These are phyloP conservation scores for Colletotrichum falcatum DNA, from an alignment of 2,329 filamentous ascomycete genomes.

Conservation along the genomic window DNA sequence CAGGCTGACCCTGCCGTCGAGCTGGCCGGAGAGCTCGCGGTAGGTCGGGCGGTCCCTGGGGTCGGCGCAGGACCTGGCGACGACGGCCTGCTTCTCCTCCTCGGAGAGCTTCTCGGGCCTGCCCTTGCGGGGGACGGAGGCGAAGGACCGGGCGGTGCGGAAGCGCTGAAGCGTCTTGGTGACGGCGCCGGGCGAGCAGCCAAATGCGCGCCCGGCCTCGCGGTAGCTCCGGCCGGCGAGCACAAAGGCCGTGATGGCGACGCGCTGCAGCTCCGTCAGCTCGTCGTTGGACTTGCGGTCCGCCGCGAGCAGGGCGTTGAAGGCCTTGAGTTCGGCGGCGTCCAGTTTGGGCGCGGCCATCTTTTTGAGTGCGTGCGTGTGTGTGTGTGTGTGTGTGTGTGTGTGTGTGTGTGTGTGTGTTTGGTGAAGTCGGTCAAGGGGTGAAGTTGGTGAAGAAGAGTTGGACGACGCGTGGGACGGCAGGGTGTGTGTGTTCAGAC, in stretches of 20 bases:
- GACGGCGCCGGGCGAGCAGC: neutral
- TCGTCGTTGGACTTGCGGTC: neutral
- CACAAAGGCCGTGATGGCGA: neutral
- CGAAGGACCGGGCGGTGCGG: neutral
- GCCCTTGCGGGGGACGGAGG: neutral
- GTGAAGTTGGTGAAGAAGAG: too few species aligned
- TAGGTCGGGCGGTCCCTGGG: neutral
- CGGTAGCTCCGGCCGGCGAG: neutral
- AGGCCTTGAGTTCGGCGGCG: neutral
- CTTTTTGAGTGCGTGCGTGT: too few species aligned
- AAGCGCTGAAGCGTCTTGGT: neutral
- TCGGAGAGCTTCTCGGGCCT: neutral
- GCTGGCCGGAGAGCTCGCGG: neutral
- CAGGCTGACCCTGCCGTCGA: neutral
- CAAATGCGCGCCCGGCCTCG: neutral
- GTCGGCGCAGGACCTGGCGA: neutral
- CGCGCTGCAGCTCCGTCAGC: neutral
- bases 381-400: too few species aligned
- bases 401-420: neutral
- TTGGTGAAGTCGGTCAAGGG: too few species aligned
- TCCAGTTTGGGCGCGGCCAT: too few species aligned
- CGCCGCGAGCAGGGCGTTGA: neutral
- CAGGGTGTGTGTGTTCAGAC: neutral
- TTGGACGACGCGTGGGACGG: too few species aligned
- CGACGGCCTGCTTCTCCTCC: neutral